Conservation (phyloP, 768 basidiomycete species). For the Boletus patriciae region DNA sequence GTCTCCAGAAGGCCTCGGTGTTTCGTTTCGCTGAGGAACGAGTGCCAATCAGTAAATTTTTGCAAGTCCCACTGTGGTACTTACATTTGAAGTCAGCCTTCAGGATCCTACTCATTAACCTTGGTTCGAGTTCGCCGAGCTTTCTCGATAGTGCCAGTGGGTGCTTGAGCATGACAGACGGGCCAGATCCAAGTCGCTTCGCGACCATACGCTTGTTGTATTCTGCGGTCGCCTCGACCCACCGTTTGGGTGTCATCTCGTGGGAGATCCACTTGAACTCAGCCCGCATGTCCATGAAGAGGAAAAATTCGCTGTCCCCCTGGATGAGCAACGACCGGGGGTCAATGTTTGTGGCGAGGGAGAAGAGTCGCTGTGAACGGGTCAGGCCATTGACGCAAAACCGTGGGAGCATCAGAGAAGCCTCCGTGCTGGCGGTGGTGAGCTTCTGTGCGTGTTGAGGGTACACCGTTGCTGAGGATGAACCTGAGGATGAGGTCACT, state of each 20-base stretch:
- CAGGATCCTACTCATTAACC: neutral
- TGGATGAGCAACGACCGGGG: neutral
- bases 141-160: neutral
- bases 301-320: neutral
- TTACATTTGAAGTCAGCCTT: neutral
- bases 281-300: neutral
- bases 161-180: neutral
- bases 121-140: neutral
- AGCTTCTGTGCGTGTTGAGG: too few relatives aligned
- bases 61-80: neutral
- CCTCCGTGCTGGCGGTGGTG: too few relatives aligned
- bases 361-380: neutral
- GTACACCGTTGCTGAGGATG: too few relatives aligned
- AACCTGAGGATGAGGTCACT: too few relatives aligned
- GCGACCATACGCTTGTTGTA: neutral
- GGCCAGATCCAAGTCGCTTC: too few relatives aligned
- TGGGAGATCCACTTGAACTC: neutral
- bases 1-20: neutral
- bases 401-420: too few relatives aligned
- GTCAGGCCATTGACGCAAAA: too few relatives aligned
- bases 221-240: neutral
- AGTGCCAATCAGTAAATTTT: neutral
- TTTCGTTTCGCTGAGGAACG: neutral
- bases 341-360: neutral
- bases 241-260: neutral